Evolutionary conservation across 352 stramenopile species (phyloP).

Genomic region (Phytophthora parvispora): DNA sequence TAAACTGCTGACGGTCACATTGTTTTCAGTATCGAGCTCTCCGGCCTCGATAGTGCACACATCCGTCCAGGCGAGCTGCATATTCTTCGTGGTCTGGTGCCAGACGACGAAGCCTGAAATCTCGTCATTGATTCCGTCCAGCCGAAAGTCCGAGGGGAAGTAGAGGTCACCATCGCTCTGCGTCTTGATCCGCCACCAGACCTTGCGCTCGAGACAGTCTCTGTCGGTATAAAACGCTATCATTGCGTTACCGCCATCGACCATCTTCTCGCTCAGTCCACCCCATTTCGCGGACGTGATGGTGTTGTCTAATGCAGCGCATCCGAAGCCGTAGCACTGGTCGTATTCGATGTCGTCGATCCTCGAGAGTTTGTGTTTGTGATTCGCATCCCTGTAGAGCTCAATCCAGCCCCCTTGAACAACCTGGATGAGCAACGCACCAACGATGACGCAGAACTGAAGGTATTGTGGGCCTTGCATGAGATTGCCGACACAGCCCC

Average conservation of each 20-base stretch:
- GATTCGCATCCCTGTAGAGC: not conserved
- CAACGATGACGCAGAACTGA: not conserved
- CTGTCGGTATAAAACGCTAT: slow-evolving; percentile 7
- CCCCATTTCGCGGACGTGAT: not conserved
- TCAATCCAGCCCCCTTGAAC: not conserved
- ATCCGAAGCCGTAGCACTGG: not conserved
- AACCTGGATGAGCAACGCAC: not conserved
- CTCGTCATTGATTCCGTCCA: slow-evolving; percentile 10
- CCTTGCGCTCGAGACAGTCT: not conserved
- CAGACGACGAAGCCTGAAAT: slow-evolving; percentile 6
- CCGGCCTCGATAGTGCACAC: not conserved
- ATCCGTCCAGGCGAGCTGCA: not conserved
- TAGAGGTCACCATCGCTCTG: slow-evolving; percentile 1
- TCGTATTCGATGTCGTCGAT: not conserved
- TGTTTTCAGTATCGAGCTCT: not conserved
- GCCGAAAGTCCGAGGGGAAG: slow-evolving; percentile 8
- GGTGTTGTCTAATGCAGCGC: not conserved
- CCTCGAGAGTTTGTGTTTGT: not conserved
- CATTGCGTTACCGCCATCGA: not conserved
- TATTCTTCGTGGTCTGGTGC: not conserved
- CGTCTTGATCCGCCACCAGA: slow-evolving; percentile 1
- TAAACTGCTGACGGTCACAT: not conserved
- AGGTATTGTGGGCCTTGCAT: not conserved
- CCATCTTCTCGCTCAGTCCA: slow-evolving; percentile 2
- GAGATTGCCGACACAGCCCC: too few species aligned